phyloP scores from a whole-genome alignment of 1,139 yeast genomes.

The Cylindricascospora bacillispora region DNA sequence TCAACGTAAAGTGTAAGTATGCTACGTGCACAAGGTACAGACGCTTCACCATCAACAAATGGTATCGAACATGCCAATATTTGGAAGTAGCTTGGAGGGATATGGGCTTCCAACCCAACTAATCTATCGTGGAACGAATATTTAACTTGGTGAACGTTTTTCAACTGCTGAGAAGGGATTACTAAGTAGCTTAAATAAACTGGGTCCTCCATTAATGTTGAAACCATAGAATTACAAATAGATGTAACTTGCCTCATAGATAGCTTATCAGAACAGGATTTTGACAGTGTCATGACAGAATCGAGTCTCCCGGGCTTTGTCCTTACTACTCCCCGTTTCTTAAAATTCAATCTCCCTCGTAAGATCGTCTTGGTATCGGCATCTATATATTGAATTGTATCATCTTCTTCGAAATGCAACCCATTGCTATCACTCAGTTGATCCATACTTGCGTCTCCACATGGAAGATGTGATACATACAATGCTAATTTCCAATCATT shows the following conservation, averaged over 20 bases:
- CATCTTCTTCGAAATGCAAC: conserved; percentile 10
- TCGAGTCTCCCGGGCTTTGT: conserved; percentile 88
- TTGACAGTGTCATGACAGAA: conserved; percentile 55
- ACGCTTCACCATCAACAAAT: too few species aligned
- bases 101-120: too few species aligned
- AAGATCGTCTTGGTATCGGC: conserved; percentile 21
- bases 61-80: too few species aligned
- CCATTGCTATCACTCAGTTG: conserved; percentile 20
- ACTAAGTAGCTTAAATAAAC: conserved; percentile 44
- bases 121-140: too few species aligned
- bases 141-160: too few species aligned
- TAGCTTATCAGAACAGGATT: conserved; percentile 82
- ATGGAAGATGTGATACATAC: conserved; percentile 72
- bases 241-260: conserved; percentile 54
- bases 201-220: conserved; percentile 30
- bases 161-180: too few species aligned
- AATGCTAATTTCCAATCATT: conserved; percentile 36
- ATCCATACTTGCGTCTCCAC: conserved; percentile 82
- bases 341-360: conserved; percentile 59
- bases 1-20: conserved; percentile 4
- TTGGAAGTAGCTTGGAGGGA: too few species aligned
- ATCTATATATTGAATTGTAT: conserved; percentile 22
- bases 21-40: too few species aligned
- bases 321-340: conserved; percentile 50
- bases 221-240: conserved; percentile 38